Percentiles rank a stretch among this genome's conserved stretches.
Evolutionary conservation across 2,329 filamentous ascomycete species (phyloP).

Genomic region (Ambrosiella beaveri): DNA sequence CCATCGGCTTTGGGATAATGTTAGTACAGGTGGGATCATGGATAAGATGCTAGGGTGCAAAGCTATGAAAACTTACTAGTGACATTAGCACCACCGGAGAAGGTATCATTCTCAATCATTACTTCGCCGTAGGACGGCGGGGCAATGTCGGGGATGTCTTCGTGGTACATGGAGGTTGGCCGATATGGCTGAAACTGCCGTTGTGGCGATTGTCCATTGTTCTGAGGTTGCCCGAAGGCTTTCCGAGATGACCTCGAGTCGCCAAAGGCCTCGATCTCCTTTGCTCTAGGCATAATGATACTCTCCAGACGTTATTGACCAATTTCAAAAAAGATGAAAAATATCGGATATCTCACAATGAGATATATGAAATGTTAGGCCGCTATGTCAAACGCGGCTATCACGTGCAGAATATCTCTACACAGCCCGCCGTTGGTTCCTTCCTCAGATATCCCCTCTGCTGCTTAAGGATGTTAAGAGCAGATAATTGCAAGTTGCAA

Average conservation of each 20-base stretch:
- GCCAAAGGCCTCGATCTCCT: conserved; percentile 1
- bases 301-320: neutral
- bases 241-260: neutral
- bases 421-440: neutral
- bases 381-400: neutral
- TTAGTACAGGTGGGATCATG: neutral
- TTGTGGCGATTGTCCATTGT: neutral
- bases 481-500: neutral
- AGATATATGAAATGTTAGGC: neutral
- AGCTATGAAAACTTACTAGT: conserved; percentile 25
- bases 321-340: neutral
- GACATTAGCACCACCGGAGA: conserved; percentile 43
- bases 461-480: neutral
- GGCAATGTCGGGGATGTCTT: conserved; percentile 3
- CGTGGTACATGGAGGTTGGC: neutral
- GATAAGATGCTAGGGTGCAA: too few species aligned
- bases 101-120: conserved; percentile 25
- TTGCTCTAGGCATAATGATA: neutral
- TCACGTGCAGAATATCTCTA: neutral
- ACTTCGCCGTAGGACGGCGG: conserved; percentile 43
- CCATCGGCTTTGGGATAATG: conserved; percentile 40
- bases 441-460: neutral
- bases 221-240: neutral
- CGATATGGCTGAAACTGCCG: conserved; percentile 4
- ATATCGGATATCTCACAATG: neutral